A percentile compares a stretch with the other conserved stretches of the same genome.
Evolutionary conservation across 2,329 filamentous ascomycete genomes (phyloP).

Genomic region (Diplodia sapinea): DNA sequence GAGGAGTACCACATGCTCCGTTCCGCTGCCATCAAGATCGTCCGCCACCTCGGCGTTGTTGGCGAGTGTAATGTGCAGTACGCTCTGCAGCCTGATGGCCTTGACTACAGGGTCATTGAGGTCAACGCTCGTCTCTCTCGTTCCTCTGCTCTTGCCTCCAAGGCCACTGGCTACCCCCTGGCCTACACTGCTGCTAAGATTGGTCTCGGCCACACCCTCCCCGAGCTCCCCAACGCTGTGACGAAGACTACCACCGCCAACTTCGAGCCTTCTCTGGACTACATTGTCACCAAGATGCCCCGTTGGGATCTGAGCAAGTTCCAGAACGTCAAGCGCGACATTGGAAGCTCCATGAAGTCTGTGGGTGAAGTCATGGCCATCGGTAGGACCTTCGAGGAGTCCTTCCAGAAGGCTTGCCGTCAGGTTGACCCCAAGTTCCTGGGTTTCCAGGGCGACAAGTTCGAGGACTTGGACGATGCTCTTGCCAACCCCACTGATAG

Average conservation of each 20-base stretch:
- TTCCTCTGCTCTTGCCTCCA: slow-evolving; percentile 94
- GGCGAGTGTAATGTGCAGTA: slow-evolving; percentile 99
- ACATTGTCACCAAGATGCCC: slow-evolving; percentile 98
- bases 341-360: slow-evolving; percentile 98
- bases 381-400: slow-evolving; percentile 97
- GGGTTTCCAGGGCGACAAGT: slow-evolving; percentile 94
- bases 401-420: slow-evolving; percentile 97
- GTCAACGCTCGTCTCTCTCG: slow-evolving; percentile 98
- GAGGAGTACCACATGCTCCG: slow-evolving; percentile 99
- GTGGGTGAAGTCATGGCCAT: slow-evolving; percentile 99
- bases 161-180: slow-evolving; percentile 95
- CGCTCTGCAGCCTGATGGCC: slow-evolving; percentile 91
- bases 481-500: slow-evolving; percentile 93
- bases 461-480: slow-evolving; percentile 88
- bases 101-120: slow-evolving; percentile 98
- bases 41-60: slow-evolving; percentile 94
- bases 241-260: slow-evolving; percentile 99
- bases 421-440: slow-evolving; percentile 92
- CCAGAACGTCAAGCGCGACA: slow-evolving; percentile 97
- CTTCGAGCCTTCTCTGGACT: slow-evolving; percentile 96
- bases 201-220: slow-evolving; percentile 90
- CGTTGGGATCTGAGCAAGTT: slow-evolving; percentile 99
- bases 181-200: slow-evolving; percentile 99
- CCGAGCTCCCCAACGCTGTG: slow-evolving; percentile 95
- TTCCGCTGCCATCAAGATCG: slow-evolving; percentile 96